Percentiles rank a stretch among this genome's conserved stretches.
Conservation (phyloP, 257 asterid species). For the Mitragyna speciosa region DNA sequence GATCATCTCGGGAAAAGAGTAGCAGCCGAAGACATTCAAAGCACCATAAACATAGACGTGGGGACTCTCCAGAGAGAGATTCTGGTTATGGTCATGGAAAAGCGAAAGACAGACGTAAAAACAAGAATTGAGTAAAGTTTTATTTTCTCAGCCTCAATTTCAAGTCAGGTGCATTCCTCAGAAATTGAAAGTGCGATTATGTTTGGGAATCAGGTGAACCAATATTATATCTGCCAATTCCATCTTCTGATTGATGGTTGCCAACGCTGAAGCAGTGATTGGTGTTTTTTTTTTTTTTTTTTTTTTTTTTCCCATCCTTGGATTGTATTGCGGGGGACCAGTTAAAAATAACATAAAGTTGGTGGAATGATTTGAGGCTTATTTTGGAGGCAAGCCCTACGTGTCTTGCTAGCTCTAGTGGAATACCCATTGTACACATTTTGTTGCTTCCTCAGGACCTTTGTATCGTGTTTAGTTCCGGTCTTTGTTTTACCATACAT, state of each 20-base stretch:
- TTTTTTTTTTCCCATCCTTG: too few relatives aligned
- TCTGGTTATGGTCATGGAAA: constrained; percentile 58
- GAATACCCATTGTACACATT: neutral
- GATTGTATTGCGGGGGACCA: neutral
- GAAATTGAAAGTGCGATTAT: neutral
- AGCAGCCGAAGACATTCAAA: constrained; percentile 66
- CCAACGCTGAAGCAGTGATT: neutral
- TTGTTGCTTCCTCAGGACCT: neutral
- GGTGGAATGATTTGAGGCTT: neutral
- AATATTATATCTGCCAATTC: neutral
- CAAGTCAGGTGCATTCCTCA: neutral
- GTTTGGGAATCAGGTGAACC: neutral
- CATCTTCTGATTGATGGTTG: neutral
- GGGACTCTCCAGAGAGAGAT: constrained; percentile 53
- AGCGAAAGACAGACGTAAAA: constrained; percentile 42
- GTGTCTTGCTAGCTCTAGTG: neutral
- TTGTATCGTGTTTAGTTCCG: neutral
- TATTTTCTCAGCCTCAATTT: neutral
- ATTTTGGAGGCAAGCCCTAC: neutral
- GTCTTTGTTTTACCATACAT: too few relatives aligned
- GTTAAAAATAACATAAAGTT: neutral
- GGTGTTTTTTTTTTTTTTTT: neutral
- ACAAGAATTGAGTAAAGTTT: constrained; percentile 31
- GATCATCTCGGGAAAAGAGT: constrained; percentile 47
- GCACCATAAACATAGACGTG: constrained; percentile 62